Conservation (phyloP, 78 protist species). For the Carpediemonas membranifera region DNA sequence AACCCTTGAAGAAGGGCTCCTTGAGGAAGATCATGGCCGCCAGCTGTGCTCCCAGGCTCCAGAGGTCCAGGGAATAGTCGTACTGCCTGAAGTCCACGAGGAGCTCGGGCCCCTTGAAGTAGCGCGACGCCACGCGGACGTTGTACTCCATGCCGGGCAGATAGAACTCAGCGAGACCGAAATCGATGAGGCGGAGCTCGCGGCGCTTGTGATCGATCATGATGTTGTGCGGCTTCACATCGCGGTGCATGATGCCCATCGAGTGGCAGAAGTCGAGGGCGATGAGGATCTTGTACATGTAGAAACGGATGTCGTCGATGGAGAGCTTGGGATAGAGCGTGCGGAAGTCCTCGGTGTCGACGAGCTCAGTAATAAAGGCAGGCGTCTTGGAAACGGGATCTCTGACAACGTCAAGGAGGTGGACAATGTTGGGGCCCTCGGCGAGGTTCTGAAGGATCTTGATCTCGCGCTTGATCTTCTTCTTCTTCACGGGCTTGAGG, state of each 20-base stretch:
- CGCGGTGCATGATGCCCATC: constrained; percentile 75
- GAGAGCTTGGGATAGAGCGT: constrained; percentile 83
- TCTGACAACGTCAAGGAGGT: constrained; percentile 82
- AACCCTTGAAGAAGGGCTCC: constrained; percentile 98
- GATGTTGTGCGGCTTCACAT: constrained; percentile 93
- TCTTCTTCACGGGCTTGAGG: constrained; percentile 57
- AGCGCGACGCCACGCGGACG: constrained; percentile 98
- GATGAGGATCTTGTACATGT: constrained; percentile 83
- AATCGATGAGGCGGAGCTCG: constrained; percentile 58
- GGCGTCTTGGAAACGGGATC: constrained; percentile 88
- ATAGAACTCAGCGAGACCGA: constrained; percentile 99
- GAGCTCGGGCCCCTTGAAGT: constrained; percentile 95
- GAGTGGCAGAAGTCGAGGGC: constrained; percentile 89
- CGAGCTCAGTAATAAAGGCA: constrained; percentile 78
- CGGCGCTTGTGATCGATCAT: constrained; percentile 83
- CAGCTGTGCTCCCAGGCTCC: constrained; percentile 94
- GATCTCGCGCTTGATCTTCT: constrained; percentile 91
- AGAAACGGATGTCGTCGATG: constrained; percentile 80
- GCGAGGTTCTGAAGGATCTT: constrained; percentile 84
- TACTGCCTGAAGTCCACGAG: constrained; percentile 81
- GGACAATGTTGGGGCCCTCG: constrained; percentile 89
- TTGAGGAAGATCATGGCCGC: constrained; percentile 88
- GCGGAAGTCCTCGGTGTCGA: constrained; percentile 85
- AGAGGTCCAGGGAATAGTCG: constrained; percentile 93
- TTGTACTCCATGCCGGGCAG: constrained; percentile 86